Evolutionary conservation across 2,329 filamentous ascomycete genomes (phyloP), one percentile per base, ranked within the genome.

Genomic region (Anisogramma anomala): DNA sequence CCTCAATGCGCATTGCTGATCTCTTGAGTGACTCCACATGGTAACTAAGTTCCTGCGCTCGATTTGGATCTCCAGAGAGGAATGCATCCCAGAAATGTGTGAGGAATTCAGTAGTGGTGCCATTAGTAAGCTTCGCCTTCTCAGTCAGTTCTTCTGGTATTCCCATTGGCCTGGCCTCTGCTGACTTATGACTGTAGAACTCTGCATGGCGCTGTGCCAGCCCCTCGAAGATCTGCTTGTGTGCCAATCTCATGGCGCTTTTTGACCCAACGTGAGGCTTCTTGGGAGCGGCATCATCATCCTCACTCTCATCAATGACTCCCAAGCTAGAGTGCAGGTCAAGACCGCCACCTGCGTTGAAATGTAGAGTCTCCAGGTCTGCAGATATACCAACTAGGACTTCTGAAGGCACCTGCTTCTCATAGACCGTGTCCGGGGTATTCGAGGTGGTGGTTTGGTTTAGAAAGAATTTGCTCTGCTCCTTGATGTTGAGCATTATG

Each of bases 11-110:
- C 45, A 82, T 75, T 42, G 79, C 68, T 0, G 86, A 89, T 45
- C 82, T 77, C 45, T 77, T 74, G 11, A 98, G 69, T 8, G 87
- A 89, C 57, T 94, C 84, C 6, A 83, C 79, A 34, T 95, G 71
- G 47, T 84, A 86, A 6, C 79, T 77, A 11, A 95, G 71, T 61
- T 98, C 89, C 31, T 71, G 71, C 0, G 85, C 84, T 25, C 85
- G 79, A 45, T 85, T 80, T 1, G 84, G 65, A 55, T 95, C 85
- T 11, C 88, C 89, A 0, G 88, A 95, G 19, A 94, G 71, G 55
- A 94, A 98, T 0, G 88, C 79, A 25, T 77, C 74, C 89, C 89
- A 98, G 65, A 98, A 98, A 59, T 96, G 93, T 53, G 89, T 84
- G n/a, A 98, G 67, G 54, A 96, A 98, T 56, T 98, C 91, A 27